Evolutionary conservation across 139 green algal genomes (phyloP).

Genomic region (Chlorella sp.): DNA sequence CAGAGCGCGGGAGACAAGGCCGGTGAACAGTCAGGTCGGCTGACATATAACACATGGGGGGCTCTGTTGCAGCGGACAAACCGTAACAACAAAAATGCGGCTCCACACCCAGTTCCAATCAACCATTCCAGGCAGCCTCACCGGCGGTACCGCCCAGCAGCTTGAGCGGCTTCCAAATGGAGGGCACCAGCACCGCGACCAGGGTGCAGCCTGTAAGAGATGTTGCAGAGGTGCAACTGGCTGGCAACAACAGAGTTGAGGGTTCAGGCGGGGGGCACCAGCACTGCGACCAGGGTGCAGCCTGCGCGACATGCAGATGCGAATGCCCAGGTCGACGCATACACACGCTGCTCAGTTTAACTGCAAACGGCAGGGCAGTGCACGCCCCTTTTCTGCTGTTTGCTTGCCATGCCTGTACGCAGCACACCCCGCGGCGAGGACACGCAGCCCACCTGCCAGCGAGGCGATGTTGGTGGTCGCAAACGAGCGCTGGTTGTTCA

Average conservation of each 20-base stretch:
- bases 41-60: too few relatives aligned
- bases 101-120: too few relatives aligned
- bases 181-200: constrained; percentile 27
- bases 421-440: too few relatives aligned
- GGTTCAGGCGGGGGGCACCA: constrained; percentile 17
- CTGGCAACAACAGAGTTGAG: background rate
- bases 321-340: too few relatives aligned
- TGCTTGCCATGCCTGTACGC: too few relatives aligned
- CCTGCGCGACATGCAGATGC: constrained; percentile 1
- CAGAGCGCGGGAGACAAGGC: background rate
- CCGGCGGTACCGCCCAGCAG: constrained; percentile 21
- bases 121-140: too few relatives aligned
- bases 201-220: constrained; percentile 13
- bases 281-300: constrained; percentile 12
- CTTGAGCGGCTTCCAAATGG: constrained; percentile 31
- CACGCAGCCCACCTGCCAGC: constrained; percentile 19
- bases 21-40: too few relatives aligned
- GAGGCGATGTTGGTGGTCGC: constrained; percentile 10
- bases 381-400: too few relatives aligned
- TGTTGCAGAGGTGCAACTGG: background rate
- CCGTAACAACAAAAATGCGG: too few relatives aligned
- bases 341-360: too few relatives aligned
- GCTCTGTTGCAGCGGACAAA: too few relatives aligned
- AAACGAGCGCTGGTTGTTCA: constrained; percentile 6
- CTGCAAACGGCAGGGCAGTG: too few relatives aligned